Base-by-base conservation (phyloP, 768 basidiomycete species). In the Suillus subluteus region DNA sequence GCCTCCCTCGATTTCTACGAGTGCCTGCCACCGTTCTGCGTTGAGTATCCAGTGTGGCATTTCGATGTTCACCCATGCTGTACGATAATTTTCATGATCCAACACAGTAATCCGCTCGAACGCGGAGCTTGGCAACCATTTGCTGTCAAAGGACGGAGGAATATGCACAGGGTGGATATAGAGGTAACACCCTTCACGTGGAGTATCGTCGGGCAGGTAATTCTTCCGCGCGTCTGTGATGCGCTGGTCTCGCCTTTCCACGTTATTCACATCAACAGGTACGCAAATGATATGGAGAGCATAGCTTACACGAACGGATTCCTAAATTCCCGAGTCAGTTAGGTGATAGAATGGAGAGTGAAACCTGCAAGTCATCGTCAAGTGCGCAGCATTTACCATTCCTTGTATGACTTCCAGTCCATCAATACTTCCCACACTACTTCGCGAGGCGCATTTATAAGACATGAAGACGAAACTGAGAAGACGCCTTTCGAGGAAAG, bases 21-120 rank as follows among this genome's bases (percentile, higher is more conserved):
- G 73, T 65, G 79, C 80, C 75, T 92, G 91, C 90, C 89, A 91
- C 18, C 91, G 82, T 66, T 87, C 85, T 3, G 85, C 77, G 37
- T 68, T 65, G 37, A 91, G 69, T n/a, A 89, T 66, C 82, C 84
- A 88, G 0, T 66, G 46, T 1, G 87, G 85, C 38, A 79, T 68
- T 0, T 74, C 74, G 26, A 76, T 68, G 40, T 80, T 79, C 41
- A 75, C 70, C 91, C 91, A 92, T 23, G 88, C 83, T 40, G 86
- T 82, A 40, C 86, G 84, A 72, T 83, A 82, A 61, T 84, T 82
- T 37, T 83, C 84, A 38, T 80, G 73, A 69, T 91, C 89, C 32
- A 90, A 38, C 5, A 74, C 67, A 1, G 85, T 83, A 58, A 91
- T 84, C 1, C 76, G 62, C 58, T 80, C 82, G 65, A 85, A 81